phyloP scores from a whole-genome alignment of 108 stramenopile species.

The Fragilaria radians region DNA sequence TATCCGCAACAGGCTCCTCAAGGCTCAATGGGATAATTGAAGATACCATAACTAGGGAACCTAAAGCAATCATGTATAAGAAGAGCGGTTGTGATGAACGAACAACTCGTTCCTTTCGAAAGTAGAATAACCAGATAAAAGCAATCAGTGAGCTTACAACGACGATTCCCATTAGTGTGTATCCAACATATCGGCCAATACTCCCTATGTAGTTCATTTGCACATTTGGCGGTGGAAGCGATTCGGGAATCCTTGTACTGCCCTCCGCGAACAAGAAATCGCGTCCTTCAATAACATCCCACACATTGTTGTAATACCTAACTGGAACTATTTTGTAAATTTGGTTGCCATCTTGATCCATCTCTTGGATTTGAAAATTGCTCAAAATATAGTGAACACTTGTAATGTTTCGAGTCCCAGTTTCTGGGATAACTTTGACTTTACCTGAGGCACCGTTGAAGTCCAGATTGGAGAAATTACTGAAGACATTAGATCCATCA shows the following conservation, averaged over 20 bases:
- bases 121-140: constrained; percentile 1
- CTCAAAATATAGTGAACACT: not conserved
- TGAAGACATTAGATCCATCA: not conserved
- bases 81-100: constrained; percentile 40
- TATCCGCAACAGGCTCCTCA: constrained; percentile 2
- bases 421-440: not conserved
- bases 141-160: not conserved
- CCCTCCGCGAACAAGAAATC: constrained; percentile 7
- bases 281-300: not conserved
- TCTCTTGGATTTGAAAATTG: not conserved
- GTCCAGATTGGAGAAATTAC: not conserved
- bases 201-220: constrained; percentile 7
- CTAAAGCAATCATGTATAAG: constrained; percentile 31
- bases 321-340: not conserved
- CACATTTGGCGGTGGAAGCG: constrained; percentile 7
- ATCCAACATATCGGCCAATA: not conserved
- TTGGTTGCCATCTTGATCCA: not conserved
- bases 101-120: constrained; percentile 13
- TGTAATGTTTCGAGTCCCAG: constrained; percentile 2
- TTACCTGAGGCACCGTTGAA: constrained; percentile 6
- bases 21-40: constrained; percentile 25
- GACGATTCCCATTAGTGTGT: constrained; percentile 2
- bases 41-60: constrained; percentile 41
- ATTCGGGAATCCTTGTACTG: not conserved
- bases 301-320: not conserved